Evolutionary conservation across 1,284 basidiomycete species (phyloP), one percentile per base, ranked within the genome.

Genomic region (Pyrrhoderma noxium): DNA sequence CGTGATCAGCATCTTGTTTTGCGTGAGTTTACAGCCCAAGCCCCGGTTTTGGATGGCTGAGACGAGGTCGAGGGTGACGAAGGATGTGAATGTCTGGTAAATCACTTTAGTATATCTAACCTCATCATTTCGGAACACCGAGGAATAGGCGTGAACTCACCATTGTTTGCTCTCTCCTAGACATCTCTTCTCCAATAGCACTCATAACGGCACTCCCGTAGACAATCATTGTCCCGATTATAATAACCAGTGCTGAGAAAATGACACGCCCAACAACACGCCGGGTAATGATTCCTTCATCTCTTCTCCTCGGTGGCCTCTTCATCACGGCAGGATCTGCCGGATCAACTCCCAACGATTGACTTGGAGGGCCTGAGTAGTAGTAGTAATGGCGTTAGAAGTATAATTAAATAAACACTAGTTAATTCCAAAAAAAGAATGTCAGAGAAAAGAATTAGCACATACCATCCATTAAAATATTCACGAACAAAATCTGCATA

Each of bases 401-500:
- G 48, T 36, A n/a, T 11, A 53, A n/a, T 53, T 41, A 16, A 54
- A 11, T 45, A 18, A 34, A 43, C 13, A 34, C n/a, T n/a, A n/a
- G n/a, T n/a, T n/a, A n/a, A n/a, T n/a, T n/a, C 14, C 14, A 50
- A 23, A 25, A 8, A 40, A 34, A 37, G 14, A 25, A 21, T 38
- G 54, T 18, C 13, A 51, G 3, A 57, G 47, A 44, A 52, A 11
- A 31, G 27, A 13, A 42, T 54, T 55, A 21, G 51, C 47, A 59
- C 82, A 45, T 54, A 83, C 93, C 95, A 61, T 98, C 94, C 94
- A 97, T 97, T 47, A 98, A 79, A 64, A 98, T 97, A 69, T 98
- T 98, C 66, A 98, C 97, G 67, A 97, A 98, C 21, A 99, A 73
- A 60, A 99, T 98, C 67, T 98, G 94, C 93, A 98, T 98, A 2